Conservation (phyloP, 768 basidiomycete species). For the Suillus decipiens region DNA sequence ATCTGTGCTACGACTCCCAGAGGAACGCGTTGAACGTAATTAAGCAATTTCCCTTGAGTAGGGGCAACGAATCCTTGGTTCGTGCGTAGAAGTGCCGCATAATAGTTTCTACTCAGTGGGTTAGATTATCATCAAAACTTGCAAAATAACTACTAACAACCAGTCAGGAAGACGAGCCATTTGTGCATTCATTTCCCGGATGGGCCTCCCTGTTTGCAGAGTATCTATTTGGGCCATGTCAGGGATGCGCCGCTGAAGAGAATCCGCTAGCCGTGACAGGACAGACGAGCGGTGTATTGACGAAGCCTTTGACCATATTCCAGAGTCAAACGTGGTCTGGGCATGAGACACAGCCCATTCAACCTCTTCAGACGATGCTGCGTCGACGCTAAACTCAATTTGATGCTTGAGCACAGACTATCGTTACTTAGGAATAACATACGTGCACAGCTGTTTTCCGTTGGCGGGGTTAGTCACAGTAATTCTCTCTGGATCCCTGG, state of each 20-base stretch:
- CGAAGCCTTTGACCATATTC: conserved; percentile 70
- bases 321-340: conserved; percentile 60
- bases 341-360: conserved; percentile 52
- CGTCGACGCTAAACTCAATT: conserved; percentile 46
- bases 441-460: conserved; percentile 57
- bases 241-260: conserved; percentile 56
- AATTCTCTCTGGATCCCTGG: conserved; percentile 39
- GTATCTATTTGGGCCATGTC: conserved; percentile 68
- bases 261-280: conserved; percentile 62
- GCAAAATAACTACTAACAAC: conserved; percentile 54
- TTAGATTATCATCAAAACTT: conserved; percentile 7
- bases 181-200: conserved; percentile 83
- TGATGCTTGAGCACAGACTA: conserved; percentile 10
- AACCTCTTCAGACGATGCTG: conserved; percentile 55
- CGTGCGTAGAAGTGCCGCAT: conserved; percentile 71
- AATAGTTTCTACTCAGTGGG: conserved; percentile 61
- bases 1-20: conserved; percentile 91
- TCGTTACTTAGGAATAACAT: conserved; percentile 3
- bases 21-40: conserved; percentile 77
- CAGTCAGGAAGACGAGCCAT: conserved; percentile 80
- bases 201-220: conserved; percentile 77
- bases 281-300: conserved; percentile 61
- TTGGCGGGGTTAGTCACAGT: conserved; percentile 69
- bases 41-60: conserved; percentile 76
- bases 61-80: conserved; percentile 70